Evolutionary conservation across 2,329 filamentous ascomycete genomes (phyloP).

Genomic region (Ophiostoma himal-ulmi): DNA sequence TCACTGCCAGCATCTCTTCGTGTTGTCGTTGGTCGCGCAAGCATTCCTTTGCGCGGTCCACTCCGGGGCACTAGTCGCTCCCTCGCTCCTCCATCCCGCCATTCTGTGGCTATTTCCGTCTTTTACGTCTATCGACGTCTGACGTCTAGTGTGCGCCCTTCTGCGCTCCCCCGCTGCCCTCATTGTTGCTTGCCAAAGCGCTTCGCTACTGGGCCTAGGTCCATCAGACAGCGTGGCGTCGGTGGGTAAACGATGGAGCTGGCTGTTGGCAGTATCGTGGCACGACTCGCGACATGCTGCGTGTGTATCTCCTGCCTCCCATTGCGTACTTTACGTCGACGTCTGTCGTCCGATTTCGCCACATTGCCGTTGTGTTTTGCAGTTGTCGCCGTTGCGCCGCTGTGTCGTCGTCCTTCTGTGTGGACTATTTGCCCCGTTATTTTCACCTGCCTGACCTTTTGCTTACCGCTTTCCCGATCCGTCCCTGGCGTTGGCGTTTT

Average conservation of each 20-base stretch:
- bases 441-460: neutral
- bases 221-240: neutral
- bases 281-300: neutral
- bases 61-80: neutral
- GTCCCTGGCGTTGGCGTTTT: slow-evolving; percentile 11
- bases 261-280: neutral
- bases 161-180: too few relatives aligned
- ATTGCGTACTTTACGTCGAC: neutral
- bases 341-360: neutral
- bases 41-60: neutral
- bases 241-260: neutral
- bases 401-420: neutral
- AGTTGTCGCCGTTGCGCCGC: neutral
- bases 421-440: neutral
- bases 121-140: neutral
- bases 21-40: neutral
- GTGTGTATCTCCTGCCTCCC: neutral
- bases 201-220: neutral
- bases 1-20: neutral
- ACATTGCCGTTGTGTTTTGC: neutral
- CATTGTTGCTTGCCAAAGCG: neutral
- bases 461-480: slow-evolving; percentile 11
- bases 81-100: neutral
- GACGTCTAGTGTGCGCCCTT: neutral
- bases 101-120: neutral